Percentiles rank a stretch among this genome's conserved stretches.
These are phyloP conservation scores for Porodaedalea pini DNA, from an alignment of 1,284 basidiomycete species.

Conservation along the genomic window DNA sequence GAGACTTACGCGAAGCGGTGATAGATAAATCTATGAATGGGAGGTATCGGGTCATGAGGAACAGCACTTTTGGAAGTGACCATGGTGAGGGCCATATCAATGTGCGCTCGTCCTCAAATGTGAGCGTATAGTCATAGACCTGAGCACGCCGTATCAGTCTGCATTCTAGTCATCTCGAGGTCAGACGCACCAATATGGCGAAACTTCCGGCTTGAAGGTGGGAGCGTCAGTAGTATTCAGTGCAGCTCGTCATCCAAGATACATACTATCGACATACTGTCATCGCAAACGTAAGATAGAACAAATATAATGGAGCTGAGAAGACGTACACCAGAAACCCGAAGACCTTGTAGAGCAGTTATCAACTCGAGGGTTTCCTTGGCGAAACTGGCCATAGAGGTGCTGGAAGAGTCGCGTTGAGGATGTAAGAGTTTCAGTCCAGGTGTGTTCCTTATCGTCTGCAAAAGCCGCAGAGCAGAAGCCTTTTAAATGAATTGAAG, in stretches of 20 bases:
- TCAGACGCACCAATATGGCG: neutral
- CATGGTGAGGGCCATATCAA: slow-evolving; percentile 3
- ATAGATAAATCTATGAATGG: slow-evolving; percentile 11
- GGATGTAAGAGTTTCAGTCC: neutral
- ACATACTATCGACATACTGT: slow-evolving; percentile 3
- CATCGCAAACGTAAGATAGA: neutral
- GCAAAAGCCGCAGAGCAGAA: too few relatives aligned
- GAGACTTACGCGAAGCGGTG: neutral
- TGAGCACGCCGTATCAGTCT: neutral
- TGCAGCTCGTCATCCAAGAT: neutral
- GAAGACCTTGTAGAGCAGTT: slow-evolving; percentile 4
- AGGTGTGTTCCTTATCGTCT: too few relatives aligned
- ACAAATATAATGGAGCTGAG: neutral
- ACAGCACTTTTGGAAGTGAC: slow-evolving; percentile 4
- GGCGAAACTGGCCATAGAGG: neutral
- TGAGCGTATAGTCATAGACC: slow-evolving; percentile 11
- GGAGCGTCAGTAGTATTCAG: neutral
- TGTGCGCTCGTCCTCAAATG: slow-evolving; percentile 8
- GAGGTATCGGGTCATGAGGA: slow-evolving; percentile 12
- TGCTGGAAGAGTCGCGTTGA: neutral
- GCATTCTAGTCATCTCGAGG: neutral
- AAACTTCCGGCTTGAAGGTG: neutral
- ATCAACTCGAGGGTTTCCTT: neutral
- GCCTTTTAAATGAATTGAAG: too few relatives aligned
- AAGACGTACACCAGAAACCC: neutral